These are phyloP conservation scores for Claviceps monticola DNA, from an alignment of 2,329 filamentous ascomycete species.

Conservation along the genomic window DNA sequence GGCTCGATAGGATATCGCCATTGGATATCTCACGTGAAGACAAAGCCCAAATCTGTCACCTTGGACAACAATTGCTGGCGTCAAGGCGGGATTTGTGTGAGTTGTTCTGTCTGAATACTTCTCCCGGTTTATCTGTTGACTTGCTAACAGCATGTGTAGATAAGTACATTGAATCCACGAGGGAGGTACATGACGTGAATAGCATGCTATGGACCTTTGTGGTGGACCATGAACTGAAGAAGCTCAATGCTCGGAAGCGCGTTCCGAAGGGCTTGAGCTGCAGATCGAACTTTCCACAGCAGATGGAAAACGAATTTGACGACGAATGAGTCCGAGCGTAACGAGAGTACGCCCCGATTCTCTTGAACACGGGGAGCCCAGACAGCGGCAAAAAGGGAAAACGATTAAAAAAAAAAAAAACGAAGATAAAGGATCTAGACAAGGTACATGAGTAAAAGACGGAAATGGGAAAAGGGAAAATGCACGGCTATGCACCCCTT, in stretches of 20 bases:
- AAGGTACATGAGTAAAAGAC: background rate
- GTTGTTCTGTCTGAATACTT: constrained; percentile 5
- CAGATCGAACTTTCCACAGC: constrained; percentile 12
- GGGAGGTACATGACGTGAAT: constrained; percentile 1
- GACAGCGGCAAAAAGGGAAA: too few relatives aligned
- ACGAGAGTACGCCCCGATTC: too few relatives aligned
- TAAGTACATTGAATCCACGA: constrained; percentile 14
- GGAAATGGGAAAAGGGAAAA: background rate
- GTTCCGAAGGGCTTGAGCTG: constrained; percentile 12
- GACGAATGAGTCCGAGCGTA: constrained; percentile 11
- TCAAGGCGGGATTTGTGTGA: constrained; percentile 23
- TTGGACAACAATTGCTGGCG: constrained; percentile 19
- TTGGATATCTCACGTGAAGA: constrained; percentile 14
- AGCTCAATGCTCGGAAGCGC: constrained; percentile 22
- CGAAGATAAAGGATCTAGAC: too few relatives aligned
- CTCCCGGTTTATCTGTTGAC: background rate
- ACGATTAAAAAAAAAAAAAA: background rate
- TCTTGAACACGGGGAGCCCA: background rate
- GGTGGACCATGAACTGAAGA: constrained; percentile 26
- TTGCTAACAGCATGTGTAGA: constrained; percentile 13
- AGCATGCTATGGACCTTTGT: constrained; percentile 21
- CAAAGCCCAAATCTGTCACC: constrained; percentile 14
- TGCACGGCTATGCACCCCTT: background rate
- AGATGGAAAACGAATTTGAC: constrained; percentile 11
- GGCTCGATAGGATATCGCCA: constrained; percentile 19